Conservation (phyloP, 345 rosid species). For the Sonneratia caseolaris region DNA sequence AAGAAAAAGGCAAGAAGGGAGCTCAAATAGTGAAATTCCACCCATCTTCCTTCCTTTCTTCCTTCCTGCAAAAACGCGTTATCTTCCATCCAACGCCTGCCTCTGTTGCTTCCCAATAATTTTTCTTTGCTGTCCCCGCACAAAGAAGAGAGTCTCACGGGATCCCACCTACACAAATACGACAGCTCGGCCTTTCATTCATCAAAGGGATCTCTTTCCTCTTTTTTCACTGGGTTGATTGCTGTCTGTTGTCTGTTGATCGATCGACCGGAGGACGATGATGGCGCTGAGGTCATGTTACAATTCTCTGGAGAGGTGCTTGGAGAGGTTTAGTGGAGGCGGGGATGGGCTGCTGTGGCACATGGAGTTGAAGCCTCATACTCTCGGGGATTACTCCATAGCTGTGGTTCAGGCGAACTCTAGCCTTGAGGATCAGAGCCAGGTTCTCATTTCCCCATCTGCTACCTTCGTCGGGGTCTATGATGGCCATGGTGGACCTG, state of each 20-base stretch:
- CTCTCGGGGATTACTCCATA: constrained; percentile 85
- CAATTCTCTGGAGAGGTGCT: constrained; percentile 66
- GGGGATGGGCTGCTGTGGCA: constrained; percentile 82
- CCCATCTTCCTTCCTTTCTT: background rate
- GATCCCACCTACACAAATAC: background rate
- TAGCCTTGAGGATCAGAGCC: constrained; percentile 78
- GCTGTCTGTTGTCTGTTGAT: background rate
- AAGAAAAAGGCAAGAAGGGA: background rate
- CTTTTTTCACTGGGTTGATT: background rate
- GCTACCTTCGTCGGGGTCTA: constrained; percentile 82
- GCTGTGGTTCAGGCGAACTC: constrained; percentile 93
- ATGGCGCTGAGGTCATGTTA: constrained; percentile 53
- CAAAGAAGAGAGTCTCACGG: background rate
- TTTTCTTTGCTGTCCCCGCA: background rate
- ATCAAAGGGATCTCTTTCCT: background rate
- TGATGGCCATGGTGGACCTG: constrained; percentile 98
- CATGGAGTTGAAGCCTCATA: constrained; percentile 65
- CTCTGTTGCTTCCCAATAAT: background rate
- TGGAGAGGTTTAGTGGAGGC: constrained; percentile 43
- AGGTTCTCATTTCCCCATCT: constrained; percentile 64
- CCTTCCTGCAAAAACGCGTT: background rate
- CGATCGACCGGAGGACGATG: constrained; percentile 3
- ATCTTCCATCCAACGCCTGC: background rate
- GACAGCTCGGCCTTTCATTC: background rate
- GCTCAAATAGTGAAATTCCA: background rate